Base-by-base conservation (phyloP, 495 filamentous ascomycete genomes). In the Trichoderma asperelloides region DNA sequence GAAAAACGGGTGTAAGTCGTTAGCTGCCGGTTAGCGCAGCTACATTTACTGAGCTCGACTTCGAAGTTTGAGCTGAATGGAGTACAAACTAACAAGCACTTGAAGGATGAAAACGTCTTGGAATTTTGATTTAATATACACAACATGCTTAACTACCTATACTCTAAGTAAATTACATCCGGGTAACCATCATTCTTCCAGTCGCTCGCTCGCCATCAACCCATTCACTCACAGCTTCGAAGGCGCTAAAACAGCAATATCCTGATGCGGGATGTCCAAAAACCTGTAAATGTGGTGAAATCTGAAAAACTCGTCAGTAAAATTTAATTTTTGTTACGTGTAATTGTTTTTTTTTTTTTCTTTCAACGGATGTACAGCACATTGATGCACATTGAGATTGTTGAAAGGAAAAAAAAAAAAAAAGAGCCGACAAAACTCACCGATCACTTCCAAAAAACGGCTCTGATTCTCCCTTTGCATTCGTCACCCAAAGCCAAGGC, bases 391-490 rank as follows among this genome's bases (percentile, higher is more conserved):
- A n/a, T n/a, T n/a, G n/a, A n/a, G n/a, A 15, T 45, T 45, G 13
- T 45, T 45, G 2, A 45, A 45, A 15, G n/a, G n/a, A n/a, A n/a
- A n/a, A n/a, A n/a, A n/a, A n/a, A n/a, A n/a, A n/a, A n/a, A n/a
- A n/a, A n/a, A n/a, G n/a, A 45, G 2, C 64, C 64, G 66, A 73
- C 67, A 74, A 71, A 65, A 72, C 76, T 51, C 76, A 91, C 78
- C 89, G 79, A 77, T 92, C 90, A 75, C 88, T 91, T 2, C 90
- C 90, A 74, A 92, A 93, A 74, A 91, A 92, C 3, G 88, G 87
- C 77, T 90, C 87, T 65, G 78, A 79, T 64, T 78, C 72, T 5
- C 87, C 87, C 27, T 62, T 49, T 12, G 79, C 75, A 71, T 91
- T 85, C n/a, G 74, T 78, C n/a, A 87, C 89, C 82, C 85, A 89